Conservation (phyloP, 2,329 filamentous ascomycete species). For the Phyllosticta citriasiana region DNA sequence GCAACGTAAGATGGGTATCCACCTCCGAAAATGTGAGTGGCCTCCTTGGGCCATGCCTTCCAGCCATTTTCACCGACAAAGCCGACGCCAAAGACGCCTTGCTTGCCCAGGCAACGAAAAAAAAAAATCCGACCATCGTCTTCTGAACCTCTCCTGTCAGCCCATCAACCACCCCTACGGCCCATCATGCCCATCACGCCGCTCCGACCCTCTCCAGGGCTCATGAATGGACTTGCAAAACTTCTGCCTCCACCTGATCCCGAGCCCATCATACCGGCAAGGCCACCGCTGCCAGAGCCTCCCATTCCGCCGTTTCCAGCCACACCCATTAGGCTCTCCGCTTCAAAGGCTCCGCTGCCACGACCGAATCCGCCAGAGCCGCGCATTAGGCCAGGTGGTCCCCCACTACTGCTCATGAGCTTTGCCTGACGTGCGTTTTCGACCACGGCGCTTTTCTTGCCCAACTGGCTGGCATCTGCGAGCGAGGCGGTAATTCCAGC, state of each 20-base stretch:
- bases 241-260: not conserved
- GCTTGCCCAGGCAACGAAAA: not conserved
- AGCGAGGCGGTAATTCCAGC: conserved; percentile 65
- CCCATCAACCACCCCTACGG: not conserved
- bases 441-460: conserved; percentile 55
- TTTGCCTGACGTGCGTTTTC: conserved; percentile 29
- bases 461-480: conserved; percentile 60
- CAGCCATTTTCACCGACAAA: not conserved
- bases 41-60: not conserved
- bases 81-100: not conserved
- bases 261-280: not conserved
- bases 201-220: conserved; percentile 1
- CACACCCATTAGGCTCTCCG: not conserved
- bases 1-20: not conserved
- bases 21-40: not conserved
- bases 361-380: not conserved
- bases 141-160: not conserved
- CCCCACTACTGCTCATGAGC: conserved; percentile 7
- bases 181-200: not conserved
- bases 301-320: not conserved
- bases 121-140: not conserved
- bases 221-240: not conserved
- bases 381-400: not conserved
- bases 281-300: not conserved
- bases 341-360: not conserved